Percentiles rank a stretch among this genome's conserved stretches.
Evolutionary conservation across 1,139 yeast species (phyloP).

Genomic region (Saccharomycopsis hybrid): DNA sequence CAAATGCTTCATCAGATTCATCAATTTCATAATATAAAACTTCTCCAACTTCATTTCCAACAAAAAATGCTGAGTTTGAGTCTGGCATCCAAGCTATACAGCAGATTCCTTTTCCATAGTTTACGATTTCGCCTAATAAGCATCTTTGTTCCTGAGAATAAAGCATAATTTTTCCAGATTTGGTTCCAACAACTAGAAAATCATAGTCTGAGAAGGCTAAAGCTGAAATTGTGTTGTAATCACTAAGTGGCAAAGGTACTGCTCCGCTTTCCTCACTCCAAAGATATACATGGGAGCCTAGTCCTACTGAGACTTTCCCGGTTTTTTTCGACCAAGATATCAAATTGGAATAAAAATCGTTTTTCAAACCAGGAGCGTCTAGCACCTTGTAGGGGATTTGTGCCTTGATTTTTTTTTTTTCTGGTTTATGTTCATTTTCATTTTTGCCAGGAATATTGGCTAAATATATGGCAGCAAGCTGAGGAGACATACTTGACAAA

Average conservation of each 20-base stretch:
- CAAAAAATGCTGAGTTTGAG: slow-evolving; percentile 37
- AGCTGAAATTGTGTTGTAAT: slow-evolving; percentile 46
- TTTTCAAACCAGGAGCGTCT: slow-evolving; percentile 70
- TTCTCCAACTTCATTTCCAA: slow-evolving; percentile 68
- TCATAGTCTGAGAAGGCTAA: slow-evolving; percentile 48
- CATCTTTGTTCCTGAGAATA: slow-evolving; percentile 32
- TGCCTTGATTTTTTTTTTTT: slow-evolving; percentile 26
- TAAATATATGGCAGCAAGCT: slow-evolving; percentile 1
- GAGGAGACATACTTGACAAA: slow-evolving; percentile 4
- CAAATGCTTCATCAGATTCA: slow-evolving; percentile 11
- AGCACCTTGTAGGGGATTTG: slow-evolving; percentile 44
- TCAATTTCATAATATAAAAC: slow-evolving; percentile 40
- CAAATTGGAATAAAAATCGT: slow-evolving; percentile 76
- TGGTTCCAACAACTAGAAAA: slow-evolving; percentile 53
- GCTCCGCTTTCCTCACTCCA: slow-evolving; percentile 55
- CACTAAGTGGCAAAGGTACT: slow-evolving; percentile 29
- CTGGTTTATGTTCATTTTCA: slow-evolving; percentile 16
- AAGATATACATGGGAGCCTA: slow-evolving; percentile 51
- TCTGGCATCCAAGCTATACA: slow-evolving; percentile 59
- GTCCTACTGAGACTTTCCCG: slow-evolving; percentile 60
- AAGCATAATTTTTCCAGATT: slow-evolving; percentile 41
- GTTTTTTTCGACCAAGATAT: slow-evolving; percentile 63
- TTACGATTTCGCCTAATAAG: slow-evolving; percentile 27
- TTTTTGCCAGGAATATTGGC: background rate
- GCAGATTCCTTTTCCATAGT: slow-evolving; percentile 40